Base-by-base conservation (phyloP, 192 early-diverging fungal species). In the Entomortierella lignicola region DNA sequence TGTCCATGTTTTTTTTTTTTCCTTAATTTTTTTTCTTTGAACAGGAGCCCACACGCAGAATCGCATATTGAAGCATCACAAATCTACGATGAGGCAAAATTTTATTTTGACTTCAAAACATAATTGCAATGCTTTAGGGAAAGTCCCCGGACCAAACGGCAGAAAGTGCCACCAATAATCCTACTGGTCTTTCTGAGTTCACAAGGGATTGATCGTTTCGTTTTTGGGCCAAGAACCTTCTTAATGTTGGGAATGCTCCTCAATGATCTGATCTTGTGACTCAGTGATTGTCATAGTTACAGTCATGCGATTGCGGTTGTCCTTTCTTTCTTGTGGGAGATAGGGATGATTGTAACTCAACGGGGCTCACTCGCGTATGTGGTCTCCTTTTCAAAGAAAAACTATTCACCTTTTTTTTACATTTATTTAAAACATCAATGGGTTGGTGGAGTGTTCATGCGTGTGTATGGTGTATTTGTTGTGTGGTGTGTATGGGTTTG, bases 221-320 rank as follows among this genome's bases (percentile, higher is more conserved):
- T 43, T 43, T n/a, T 66, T 61, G 72, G 72, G 72, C 54, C 32
- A 55, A 77, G 72, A 77, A 59, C 57, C 6, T 56, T 55, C 23
- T 18, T 44, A 54, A 17, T 27, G 47, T 21, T 8, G 12, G 41
- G 47, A 32, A 71, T 62, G 65, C 72, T 77, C 72, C 72, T 68
- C 58, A 77, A 68, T 43, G 72, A 62, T 77, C 66, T 77, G 72
- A 53, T 63, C 54, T 68, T 59, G 69, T 58, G 72, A 65, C 60
- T 77, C 66, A 68, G 72, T 63, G 72, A 62, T 77, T 61, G 72
- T 77, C 72, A 68, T 77, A 50, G 72, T 67, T 68, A 77, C 72
- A 77, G 72, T 77, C 37, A 77, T 77, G 72, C 72, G 72, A 77
- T 77, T 77, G 72, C 66, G 72, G 66, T 77, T 77, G 72, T 61